Percentiles rank a stretch among this genome's conserved stretches.
phyloP scores from a whole-genome alignment of 179 eudicot genomes.

The Silene noctiflora region DNA sequence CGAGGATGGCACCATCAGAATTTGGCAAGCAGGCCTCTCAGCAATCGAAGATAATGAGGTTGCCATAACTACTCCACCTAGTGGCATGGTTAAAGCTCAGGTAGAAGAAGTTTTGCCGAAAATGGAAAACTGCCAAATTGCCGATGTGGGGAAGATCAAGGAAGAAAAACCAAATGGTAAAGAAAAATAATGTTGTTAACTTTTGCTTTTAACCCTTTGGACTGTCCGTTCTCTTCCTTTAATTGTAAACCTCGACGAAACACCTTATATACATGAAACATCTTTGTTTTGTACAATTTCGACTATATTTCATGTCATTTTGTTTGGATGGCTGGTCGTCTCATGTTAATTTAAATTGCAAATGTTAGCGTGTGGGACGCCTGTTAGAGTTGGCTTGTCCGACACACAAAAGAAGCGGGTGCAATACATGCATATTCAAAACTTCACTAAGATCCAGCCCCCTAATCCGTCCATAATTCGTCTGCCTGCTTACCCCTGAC shows the following conservation, averaged over 20 bases:
- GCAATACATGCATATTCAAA: background rate
- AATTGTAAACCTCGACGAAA: slow-evolving; percentile 12
- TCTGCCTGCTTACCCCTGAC: background rate
- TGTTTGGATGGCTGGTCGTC: background rate
- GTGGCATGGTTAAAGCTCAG: slow-evolving; percentile 33
- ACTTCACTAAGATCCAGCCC: background rate
- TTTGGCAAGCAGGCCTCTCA: slow-evolving; percentile 78
- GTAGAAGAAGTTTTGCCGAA: slow-evolving; percentile 45
- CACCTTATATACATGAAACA: background rate
- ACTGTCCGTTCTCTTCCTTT: slow-evolving; percentile 18
- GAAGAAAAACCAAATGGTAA: slow-evolving; percentile 34
- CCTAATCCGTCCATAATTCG: background rate
- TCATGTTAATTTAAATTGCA: background rate
- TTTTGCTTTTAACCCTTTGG: slow-evolving; percentile 16
- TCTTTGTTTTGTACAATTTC: slow-evolving; percentile 25
- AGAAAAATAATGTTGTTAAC: background rate
- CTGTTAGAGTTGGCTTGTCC: no score
- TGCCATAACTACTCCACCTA: slow-evolving; percentile 17
- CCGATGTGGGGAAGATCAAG: slow-evolving; percentile 46
- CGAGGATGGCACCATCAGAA: slow-evolving; percentile 92
- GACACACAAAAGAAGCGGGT: background rate
- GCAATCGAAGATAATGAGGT: slow-evolving; percentile 31
- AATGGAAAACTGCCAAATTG: slow-evolving; percentile 44
- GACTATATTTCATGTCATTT: background rate
- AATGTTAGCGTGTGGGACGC: no score